Conservation (phyloP, 495 filamentous ascomycete species). For the Rhypophila decipiens region DNA sequence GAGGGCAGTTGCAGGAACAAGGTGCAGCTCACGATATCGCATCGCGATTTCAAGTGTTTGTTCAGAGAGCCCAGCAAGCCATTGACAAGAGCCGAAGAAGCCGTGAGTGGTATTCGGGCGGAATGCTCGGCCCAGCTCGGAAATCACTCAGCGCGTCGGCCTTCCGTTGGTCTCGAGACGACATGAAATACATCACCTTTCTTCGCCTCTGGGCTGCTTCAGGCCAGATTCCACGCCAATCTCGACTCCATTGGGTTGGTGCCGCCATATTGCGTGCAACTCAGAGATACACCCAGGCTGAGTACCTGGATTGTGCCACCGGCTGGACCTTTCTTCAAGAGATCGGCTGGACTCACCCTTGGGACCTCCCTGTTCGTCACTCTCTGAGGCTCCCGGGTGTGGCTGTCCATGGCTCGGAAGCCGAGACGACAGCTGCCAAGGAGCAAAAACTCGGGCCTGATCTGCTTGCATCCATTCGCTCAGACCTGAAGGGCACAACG, state of each 20-base stretch:
- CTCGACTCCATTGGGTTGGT: slow-evolving; percentile 52
- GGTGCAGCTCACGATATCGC: too few species aligned
- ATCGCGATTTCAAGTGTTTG: slow-evolving; percentile 40
- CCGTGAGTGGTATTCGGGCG: slow-evolving; percentile 53
- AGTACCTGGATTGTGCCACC: slow-evolving; percentile 43
- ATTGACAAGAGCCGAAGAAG: slow-evolving; percentile 61
- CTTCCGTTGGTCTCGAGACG: slow-evolving; percentile 37
- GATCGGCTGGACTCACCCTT: slow-evolving; percentile 72
- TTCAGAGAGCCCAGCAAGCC: slow-evolving; percentile 55
- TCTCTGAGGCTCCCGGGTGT: slow-evolving; percentile 49
- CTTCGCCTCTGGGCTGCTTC: slow-evolving; percentile 62
- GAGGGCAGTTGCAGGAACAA: slow-evolving; percentile 1
- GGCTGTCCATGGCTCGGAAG: slow-evolving; percentile 22
- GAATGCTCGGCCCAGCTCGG: slow-evolving; percentile 41
- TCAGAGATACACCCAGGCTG: slow-evolving; percentile 57
- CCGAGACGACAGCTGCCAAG: slow-evolving; percentile 25
- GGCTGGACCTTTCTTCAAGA: slow-evolving; percentile 77
- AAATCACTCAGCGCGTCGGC: slow-evolving; percentile 13
- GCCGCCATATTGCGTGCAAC: slow-evolving; percentile 67
- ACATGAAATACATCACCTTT: slow-evolving; percentile 59
- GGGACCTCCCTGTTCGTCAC: slow-evolving; percentile 67
- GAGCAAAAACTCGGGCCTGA: slow-evolving; percentile 24
- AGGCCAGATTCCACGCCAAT: slow-evolving; percentile 39
- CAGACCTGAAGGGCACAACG: slow-evolving; percentile 61
- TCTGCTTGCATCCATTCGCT: slow-evolving; percentile 53